Percentiles rank a stretch among this genome's conserved stretches.
Evolutionary conservation across 2,329 filamentous ascomycete genomes (phyloP).

Genomic region (Cytospora mali): DNA sequence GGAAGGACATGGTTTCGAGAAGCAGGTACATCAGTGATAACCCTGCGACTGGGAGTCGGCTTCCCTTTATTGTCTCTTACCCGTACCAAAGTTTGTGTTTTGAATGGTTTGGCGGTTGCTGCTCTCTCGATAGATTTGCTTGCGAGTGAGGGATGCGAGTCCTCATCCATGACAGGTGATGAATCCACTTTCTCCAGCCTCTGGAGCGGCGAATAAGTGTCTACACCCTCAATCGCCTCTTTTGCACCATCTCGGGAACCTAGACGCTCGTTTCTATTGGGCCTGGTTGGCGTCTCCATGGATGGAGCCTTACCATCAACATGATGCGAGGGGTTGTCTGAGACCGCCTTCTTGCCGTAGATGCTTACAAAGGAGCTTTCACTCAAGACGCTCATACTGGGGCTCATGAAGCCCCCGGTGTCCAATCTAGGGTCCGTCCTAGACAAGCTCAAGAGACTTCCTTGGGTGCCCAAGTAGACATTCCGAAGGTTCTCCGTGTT

Average conservation of each 20-base stretch:
- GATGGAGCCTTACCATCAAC: constrained; percentile 42
- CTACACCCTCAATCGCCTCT: constrained; percentile 9
- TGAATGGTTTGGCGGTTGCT: constrained; percentile 11
- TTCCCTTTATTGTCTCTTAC: constrained; percentile 46
- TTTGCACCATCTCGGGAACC: background rate
- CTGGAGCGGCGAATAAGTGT: constrained; percentile 51
- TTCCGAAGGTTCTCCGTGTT: constrained; percentile 63
- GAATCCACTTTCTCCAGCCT: constrained; percentile 49
- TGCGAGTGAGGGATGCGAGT: background rate
- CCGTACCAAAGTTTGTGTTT: constrained; percentile 9
- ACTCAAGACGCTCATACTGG: constrained; percentile 65
- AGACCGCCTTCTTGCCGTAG: constrained; percentile 53
- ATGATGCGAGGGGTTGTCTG: constrained; percentile 33
- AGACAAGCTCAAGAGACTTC: constrained; percentile 54
- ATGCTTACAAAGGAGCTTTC: constrained; percentile 69
- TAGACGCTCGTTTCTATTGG: background rate
- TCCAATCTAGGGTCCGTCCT: constrained; percentile 48
- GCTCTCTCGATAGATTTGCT: constrained; percentile 6
- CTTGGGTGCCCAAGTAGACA: constrained; percentile 55
- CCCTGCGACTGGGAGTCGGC: constrained; percentile 48
- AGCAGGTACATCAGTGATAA: constrained; percentile 50
- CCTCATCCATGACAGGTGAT: constrained; percentile 34
- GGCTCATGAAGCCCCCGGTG: constrained; percentile 52
- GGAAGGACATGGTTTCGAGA: constrained; percentile 50
- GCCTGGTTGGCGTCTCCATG: constrained; percentile 31